These are phyloP conservation scores for Ramaria sp. DNA, from an alignment of 768 basidiomycete species.

Conservation along the genomic window DNA sequence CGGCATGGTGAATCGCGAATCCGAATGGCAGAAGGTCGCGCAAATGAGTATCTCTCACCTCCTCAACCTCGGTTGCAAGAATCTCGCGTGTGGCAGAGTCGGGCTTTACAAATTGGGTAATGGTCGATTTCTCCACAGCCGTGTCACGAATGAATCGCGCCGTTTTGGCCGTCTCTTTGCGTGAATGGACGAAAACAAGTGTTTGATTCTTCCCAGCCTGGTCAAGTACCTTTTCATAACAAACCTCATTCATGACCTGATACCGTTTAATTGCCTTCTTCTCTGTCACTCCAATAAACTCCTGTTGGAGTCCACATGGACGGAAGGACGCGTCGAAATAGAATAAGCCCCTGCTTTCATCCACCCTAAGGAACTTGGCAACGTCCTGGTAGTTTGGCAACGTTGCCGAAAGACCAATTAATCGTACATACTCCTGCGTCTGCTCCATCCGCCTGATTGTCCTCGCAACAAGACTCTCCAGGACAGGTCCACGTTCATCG, in stretches of 20 bases:
- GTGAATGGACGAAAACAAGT: conserved; percentile 94
- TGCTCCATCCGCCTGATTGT: conserved; percentile 93
- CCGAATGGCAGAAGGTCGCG: conserved; percentile 91
- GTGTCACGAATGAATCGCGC: conserved; percentile 88
- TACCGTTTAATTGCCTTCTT: conserved; percentile 99
- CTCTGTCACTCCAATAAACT: conserved; percentile 96
- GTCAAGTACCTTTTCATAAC: conserved; percentile 97
- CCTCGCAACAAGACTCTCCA: conserved; percentile 83
- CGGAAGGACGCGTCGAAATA: conserved; percentile 94
- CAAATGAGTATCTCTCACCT: conserved; percentile 74
- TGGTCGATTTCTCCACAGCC: conserved; percentile 94
- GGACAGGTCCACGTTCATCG: conserved; percentile 94
- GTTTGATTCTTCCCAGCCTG: conserved; percentile 86
- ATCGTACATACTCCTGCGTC: conserved; percentile 82
- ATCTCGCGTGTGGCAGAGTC: conserved; percentile 90
- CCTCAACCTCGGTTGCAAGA: conserved; percentile 69
- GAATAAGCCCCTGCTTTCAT: conserved; percentile 85
- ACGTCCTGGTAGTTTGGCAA: conserved; percentile 99
- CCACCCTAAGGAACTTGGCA: conserved; percentile 92
- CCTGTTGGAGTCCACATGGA: conserved; percentile 91
- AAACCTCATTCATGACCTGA: conserved; percentile 97
- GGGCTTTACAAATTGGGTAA: conserved; percentile 91
- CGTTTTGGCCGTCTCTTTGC: conserved; percentile 97
- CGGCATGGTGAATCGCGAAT: conserved; percentile 96
- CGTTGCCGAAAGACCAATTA: conserved; percentile 93